These are phyloP conservation scores for Gastrodia elata DNA, from an alignment of 106 monocot species.

Conservation along the genomic window DNA sequence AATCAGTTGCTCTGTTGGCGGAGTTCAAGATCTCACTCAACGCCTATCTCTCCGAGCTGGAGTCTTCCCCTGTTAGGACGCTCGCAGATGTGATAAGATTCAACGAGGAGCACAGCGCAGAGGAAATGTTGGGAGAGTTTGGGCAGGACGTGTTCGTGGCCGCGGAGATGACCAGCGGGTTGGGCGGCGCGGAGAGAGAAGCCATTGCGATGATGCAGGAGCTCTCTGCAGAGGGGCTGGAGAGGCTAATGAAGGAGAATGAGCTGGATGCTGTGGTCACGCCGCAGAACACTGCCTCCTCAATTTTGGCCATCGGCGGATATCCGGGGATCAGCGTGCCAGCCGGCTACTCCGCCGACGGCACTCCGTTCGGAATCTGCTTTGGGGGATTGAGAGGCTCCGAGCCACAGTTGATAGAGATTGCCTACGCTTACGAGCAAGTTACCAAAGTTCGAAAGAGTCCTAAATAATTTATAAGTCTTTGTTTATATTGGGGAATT, in stretches of 20 bases:
- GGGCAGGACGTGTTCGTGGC: constrained; percentile 33
- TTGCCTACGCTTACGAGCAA: constrained; percentile 71
- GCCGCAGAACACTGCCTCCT: constrained; percentile 2
- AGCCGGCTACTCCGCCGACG: constrained; percentile 40
- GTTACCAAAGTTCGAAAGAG: constrained; percentile 33
- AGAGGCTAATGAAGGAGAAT: constrained; percentile 48
- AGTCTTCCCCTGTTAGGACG: constrained; percentile 40
- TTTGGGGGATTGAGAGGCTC: constrained; percentile 64
- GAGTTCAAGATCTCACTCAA: constrained; percentile 56
- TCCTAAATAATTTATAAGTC: no score
- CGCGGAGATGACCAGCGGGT: constrained; percentile 36
- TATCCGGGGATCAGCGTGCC: constrained; percentile 69
- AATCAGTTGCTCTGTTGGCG: constrained; percentile 13
- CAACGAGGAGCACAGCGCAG: constrained; percentile 27
- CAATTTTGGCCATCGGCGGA: constrained; percentile 48
- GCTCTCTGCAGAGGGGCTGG: constrained; percentile 36
- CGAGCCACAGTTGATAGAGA: constrained; percentile 63
- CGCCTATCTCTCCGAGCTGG: constrained; percentile 35
- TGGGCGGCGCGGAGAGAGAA: constrained; percentile 17
- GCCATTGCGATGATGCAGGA: constrained; percentile 25
- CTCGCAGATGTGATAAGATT: constrained; percentile 48
- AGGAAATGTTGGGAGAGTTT: constrained; percentile 45
- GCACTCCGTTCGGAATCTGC: constrained; percentile 48
- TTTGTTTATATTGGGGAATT: no score
- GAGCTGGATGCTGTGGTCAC: constrained; percentile 57